phyloP scores from a whole-genome alignment of 768 basidiomycete species.

The Trametes sanguinea region DNA sequence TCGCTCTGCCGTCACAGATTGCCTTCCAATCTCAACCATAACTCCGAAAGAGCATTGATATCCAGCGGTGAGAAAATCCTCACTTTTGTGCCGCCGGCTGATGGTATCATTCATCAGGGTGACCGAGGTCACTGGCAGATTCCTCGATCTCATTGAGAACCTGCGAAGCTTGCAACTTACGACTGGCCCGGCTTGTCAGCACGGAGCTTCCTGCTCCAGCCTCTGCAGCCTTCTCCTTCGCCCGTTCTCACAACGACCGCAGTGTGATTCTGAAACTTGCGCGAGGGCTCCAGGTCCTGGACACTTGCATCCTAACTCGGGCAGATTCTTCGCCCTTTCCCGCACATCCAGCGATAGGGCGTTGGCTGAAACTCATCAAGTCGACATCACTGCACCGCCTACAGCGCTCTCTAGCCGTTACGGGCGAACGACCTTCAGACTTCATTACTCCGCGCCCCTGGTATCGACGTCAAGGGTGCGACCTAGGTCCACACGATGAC shows the following conservation, averaged over 20 bases:
- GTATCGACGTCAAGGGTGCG: conserved; percentile 12
- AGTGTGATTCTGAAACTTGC: conserved; percentile 22
- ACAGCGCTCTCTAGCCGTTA: conserved; percentile 3
- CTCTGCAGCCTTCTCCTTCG: conserved; percentile 1
- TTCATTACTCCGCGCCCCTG: conserved; percentile 4
- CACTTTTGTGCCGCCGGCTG: conserved; percentile 9
- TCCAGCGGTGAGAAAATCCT: background rate
- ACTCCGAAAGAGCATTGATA: background rate
- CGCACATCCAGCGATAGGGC: conserved; percentile 6
- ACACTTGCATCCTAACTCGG: conserved; percentile 7
- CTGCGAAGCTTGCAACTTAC: conserved; percentile 7
- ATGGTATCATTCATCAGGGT: conserved; percentile 12
- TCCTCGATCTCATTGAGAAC: conserved; percentile 14
- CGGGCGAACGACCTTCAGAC: background rate
- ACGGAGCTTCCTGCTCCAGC: background rate
- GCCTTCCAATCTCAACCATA: conserved; percentile 1
- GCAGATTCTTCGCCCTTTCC: conserved; percentile 13
- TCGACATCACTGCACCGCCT: conserved; percentile 21
- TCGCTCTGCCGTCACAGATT: conserved; percentile 6
- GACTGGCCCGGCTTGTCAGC: conserved; percentile 5
- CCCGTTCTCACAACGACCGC: conserved; percentile 21
- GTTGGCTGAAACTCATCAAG: conserved; percentile 20
- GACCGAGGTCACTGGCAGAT: conserved; percentile 17
- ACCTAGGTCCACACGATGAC: background rate
- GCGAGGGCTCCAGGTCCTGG: conserved; percentile 7